A percentile compares a stretch with the other conserved stretches of the same genome.
Conservation (phyloP, 345 rosid genomes). For the Brassica cretica region DNA sequence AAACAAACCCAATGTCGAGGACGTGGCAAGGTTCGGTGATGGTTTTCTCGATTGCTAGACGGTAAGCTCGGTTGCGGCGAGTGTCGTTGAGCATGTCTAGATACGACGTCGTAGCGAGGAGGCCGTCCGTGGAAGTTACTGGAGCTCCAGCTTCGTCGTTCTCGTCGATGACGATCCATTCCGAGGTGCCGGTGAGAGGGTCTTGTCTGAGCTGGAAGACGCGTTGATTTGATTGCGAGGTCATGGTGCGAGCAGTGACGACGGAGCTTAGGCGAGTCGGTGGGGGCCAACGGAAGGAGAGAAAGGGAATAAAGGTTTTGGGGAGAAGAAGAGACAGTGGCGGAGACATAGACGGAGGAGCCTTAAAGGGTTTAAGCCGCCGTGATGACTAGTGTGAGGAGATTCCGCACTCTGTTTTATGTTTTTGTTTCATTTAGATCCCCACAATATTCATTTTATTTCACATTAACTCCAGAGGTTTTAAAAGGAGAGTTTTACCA, state of each 20-base stretch:
- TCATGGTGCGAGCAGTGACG: conserved; percentile 31
- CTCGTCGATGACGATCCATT: conserved; percentile 43
- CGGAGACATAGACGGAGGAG: conserved; percentile 15
- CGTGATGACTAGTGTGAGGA: background rate
- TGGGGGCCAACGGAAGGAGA: conserved; percentile 8
- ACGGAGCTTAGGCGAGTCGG: background rate
- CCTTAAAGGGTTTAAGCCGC: conserved; percentile 8
- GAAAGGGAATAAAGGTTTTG: conserved; percentile 15
- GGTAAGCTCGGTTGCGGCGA: conserved; percentile 39
- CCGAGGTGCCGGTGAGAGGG: conserved; percentile 41
- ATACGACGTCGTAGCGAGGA: conserved; percentile 39
- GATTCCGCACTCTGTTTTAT: background rate
- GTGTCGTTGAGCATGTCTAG: conserved; percentile 44
- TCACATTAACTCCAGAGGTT: background rate
- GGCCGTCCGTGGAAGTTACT: conserved; percentile 24
- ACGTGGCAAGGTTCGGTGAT: conserved; percentile 75
- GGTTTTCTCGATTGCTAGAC: conserved; percentile 43
- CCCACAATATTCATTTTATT: background rate
- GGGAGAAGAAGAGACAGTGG: conserved; percentile 11
- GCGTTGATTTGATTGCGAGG: conserved; percentile 31
- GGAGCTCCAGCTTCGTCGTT: conserved; percentile 24
- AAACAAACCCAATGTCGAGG: conserved; percentile 80
- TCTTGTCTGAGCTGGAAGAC: conserved; percentile 43
- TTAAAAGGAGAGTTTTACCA: background rate
- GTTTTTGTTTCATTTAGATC: background rate